A percentile compares a stretch with the other conserved stretches of the same genome.
Conservation (phyloP, 495 filamentous ascomycete species). For the Penicillium roqueforti region DNA sequence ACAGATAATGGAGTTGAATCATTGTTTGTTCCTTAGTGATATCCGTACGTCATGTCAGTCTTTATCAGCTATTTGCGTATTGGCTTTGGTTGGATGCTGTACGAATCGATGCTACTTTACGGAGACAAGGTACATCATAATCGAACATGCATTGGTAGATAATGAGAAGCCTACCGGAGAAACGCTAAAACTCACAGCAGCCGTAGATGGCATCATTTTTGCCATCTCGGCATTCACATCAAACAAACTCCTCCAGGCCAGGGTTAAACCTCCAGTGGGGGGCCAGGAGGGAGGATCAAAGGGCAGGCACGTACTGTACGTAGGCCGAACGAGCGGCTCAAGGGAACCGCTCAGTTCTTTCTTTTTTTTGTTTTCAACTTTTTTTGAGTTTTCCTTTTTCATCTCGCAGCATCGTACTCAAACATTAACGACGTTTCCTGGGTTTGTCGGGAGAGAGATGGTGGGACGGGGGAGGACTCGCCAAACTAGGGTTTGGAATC, state of each 20-base stretch:
- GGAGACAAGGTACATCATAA: neutral
- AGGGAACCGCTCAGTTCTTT: neutral
- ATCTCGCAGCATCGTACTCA: neutral
- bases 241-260: constrained; percentile 4
- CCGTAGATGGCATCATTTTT: constrained; percentile 11
- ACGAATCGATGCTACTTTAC: neutral
- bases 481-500: constrained; percentile 33
- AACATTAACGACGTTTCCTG: constrained; percentile 1
- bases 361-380: neutral
- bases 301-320: constrained; percentile 20
- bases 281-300: constrained; percentile 1
- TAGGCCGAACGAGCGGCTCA: constrained; percentile 3
- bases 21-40: neutral
- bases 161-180: constrained; percentile 4
- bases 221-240: constrained; percentile 1
- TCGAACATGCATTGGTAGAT: constrained; percentile 2
- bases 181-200: constrained; percentile 21
- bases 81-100: neutral
- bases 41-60: neutral
- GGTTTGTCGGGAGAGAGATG: neutral
- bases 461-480: constrained; percentile 12
- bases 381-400: neutral
- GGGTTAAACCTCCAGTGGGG: constrained; percentile 2
- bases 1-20: neutral
- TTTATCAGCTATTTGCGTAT: neutral